Conservation (phyloP, 768 basidiomycete species). For the Gelatoporia subvermispora region DNA sequence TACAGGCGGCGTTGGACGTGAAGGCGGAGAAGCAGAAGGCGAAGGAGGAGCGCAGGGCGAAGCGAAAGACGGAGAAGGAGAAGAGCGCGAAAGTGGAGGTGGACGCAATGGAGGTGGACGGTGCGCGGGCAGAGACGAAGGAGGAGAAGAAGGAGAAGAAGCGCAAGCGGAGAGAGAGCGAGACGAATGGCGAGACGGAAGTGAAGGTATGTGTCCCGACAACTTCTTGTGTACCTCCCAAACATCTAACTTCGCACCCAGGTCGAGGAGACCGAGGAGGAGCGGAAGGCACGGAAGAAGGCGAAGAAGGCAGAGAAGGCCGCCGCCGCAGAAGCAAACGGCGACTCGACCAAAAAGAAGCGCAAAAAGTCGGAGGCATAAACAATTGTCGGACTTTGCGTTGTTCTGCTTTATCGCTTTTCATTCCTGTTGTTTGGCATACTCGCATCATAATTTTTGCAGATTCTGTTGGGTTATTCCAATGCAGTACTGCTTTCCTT, state of each 20-base stretch:
- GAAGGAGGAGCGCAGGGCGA: conserved; percentile 75
- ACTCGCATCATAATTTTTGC: no score
- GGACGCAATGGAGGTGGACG: conserved; percentile 36
- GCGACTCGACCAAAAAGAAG: conserved; percentile 57
- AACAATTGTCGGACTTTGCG: not conserved
- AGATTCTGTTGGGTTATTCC: no score
- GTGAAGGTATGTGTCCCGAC: conserved; percentile 28
- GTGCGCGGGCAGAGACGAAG: conserved; percentile 29
- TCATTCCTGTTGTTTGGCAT: not conserved
- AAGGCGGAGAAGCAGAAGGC: conserved; percentile 82
- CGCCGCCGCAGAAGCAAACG: conserved; percentile 40
- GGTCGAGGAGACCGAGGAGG: conserved; percentile 70
- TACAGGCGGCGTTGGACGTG: conserved; percentile 72
- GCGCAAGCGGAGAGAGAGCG: conserved; percentile 53
- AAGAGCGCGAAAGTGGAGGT: conserved; percentile 39
- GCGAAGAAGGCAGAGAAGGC: conserved; percentile 77
- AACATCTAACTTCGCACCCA: no score
- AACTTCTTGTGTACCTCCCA: not conserved
- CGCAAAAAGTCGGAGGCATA: conserved; percentile 34
- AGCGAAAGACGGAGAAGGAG: conserved; percentile 51
- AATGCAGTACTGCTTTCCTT: no score
- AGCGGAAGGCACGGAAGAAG: conserved; percentile 76
- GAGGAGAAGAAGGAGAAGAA: conserved; percentile 36
- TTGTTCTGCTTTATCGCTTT: not conserved
- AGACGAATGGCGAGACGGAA: conserved; percentile 41